Percentiles rank a stretch among this genome's conserved stretches.
These are phyloP conservation scores for Wickerhamiella slavikovae DNA, from an alignment of 805 yeast species.

Conservation along the genomic window DNA sequence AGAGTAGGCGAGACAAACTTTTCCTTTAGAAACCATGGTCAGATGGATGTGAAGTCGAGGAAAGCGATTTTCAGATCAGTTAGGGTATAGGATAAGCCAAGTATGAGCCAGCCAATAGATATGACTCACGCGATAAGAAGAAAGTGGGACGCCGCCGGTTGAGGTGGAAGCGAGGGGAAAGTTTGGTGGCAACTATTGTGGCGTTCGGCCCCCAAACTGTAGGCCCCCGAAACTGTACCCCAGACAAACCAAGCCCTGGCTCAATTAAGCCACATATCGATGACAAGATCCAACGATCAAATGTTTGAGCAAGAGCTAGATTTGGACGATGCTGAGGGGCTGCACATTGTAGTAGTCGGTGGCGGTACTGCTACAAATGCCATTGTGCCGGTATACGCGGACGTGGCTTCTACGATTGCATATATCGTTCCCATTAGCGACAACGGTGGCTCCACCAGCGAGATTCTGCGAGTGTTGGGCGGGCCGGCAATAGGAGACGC, in stretches of 20 bases:
- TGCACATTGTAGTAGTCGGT: slow-evolving; percentile 15
- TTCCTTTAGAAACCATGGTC: slow-evolving; percentile 84
- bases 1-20: slow-evolving; percentile 97
- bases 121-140: background rate
- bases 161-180: too few species aligned
- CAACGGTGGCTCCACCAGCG: slow-evolving; percentile 90
- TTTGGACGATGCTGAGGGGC: background rate
- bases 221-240: too few species aligned
- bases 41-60: background rate
- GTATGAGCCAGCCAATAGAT: background rate
- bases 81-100: background rate
- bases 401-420: slow-evolving; percentile 25
- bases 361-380: slow-evolving; percentile 54
- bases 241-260: too few species aligned
- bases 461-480: slow-evolving; percentile 63
- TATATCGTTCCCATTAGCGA: slow-evolving; percentile 73
- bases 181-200: too few species aligned
- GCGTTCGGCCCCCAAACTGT: too few species aligned
- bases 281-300: too few species aligned
- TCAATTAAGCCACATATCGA: too few species aligned
- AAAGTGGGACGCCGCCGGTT: too few species aligned
- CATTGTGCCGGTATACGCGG: slow-evolving; percentile 36
- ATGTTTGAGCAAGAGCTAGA: background rate
- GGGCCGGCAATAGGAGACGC: slow-evolving; percentile 95
- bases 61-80: background rate